Evolutionary conservation across 2,329 filamentous ascomycete species (phyloP).

Genomic region (Fusarium neocosmosporiellum): DNA sequence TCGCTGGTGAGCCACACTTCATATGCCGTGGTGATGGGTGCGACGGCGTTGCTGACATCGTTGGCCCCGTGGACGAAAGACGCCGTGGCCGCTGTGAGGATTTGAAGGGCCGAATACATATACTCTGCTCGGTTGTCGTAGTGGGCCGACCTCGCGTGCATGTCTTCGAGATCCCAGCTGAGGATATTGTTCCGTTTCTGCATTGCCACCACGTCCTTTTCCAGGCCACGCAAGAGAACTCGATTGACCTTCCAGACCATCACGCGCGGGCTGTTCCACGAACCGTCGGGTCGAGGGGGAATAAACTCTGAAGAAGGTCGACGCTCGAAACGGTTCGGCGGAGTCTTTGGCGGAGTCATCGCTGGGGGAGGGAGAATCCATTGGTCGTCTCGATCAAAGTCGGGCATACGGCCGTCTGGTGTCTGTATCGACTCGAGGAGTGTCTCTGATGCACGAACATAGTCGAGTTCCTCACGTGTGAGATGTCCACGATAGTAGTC

Average conservation of each 20-base stretch:
- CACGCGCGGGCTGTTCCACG: constrained; percentile 56
- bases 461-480: constrained; percentile 57
- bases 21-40: constrained; percentile 72
- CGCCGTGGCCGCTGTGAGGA: constrained; percentile 70
- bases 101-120: constrained; percentile 69
- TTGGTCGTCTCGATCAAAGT: constrained; percentile 47
- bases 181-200: constrained; percentile 61
- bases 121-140: constrained; percentile 73
- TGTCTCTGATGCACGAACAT: constrained; percentile 49
- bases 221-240: constrained; percentile 58
- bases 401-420: constrained; percentile 29
- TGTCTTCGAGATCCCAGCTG: constrained; percentile 60
- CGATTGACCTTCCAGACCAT: constrained; percentile 54
- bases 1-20: constrained; percentile 65
- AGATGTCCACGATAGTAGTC: constrained; percentile 63
- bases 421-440: constrained; percentile 51
- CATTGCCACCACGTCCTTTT: constrained; percentile 59
- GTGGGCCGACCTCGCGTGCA: constrained; percentile 67
- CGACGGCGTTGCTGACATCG: constrained; percentile 72
- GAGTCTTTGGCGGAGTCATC: constrained; percentile 26
- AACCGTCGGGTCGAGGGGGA: constrained; percentile 49
- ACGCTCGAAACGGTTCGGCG: constrained; percentile 14
- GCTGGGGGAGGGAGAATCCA: constrained; percentile 49
- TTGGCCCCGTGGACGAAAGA: constrained; percentile 77
- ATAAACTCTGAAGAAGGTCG: constrained; percentile 38